phyloP scores from a whole-genome alignment of 495 filamentous ascomycete species.

The Xylaria grammica region DNA sequence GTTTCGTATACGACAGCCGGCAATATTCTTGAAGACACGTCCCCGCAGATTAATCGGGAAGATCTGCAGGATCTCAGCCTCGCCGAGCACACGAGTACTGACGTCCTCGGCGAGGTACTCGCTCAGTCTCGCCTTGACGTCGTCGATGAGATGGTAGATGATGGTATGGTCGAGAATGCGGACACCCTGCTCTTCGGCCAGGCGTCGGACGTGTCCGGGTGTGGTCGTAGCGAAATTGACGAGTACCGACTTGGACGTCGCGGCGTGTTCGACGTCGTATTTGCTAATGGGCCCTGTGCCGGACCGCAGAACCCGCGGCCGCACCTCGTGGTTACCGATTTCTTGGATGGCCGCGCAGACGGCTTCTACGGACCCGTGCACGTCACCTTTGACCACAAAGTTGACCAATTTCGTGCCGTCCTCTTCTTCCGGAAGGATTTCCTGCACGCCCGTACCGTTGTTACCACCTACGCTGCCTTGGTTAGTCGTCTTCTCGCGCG shows the following conservation, averaged over 20 bases:
- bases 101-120: constrained; percentile 69
- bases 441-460: constrained; percentile 21
- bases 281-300: constrained; percentile 80
- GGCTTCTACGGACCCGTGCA: constrained; percentile 90
- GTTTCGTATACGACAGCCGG: constrained; percentile 87
- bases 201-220: constrained; percentile 67
- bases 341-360: constrained; percentile 73
- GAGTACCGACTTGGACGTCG: constrained; percentile 70
- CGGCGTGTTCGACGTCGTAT: constrained; percentile 88
- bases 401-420: constrained; percentile 68
- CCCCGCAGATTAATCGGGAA: constrained; percentile 85
- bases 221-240: constrained; percentile 85
- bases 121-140: constrained; percentile 71
- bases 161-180: constrained; percentile 84
- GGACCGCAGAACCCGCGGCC: constrained; percentile 74
- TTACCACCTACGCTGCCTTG: constrained; percentile 17
- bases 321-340: constrained; percentile 83
- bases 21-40: constrained; percentile 70
- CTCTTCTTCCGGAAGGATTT: constrained; percentile 36
- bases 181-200: constrained; percentile 74
- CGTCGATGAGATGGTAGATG: constrained; percentile 90
- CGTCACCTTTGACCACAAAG: constrained; percentile 92
- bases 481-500: constrained; percentile 44
- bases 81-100: constrained; percentile 73
- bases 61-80: constrained; percentile 82